Evolutionary conservation across 306 rosid genomes (phyloP), one percentile per base, ranked within the genome.

Genomic region (Glycine tomentella): DNA sequence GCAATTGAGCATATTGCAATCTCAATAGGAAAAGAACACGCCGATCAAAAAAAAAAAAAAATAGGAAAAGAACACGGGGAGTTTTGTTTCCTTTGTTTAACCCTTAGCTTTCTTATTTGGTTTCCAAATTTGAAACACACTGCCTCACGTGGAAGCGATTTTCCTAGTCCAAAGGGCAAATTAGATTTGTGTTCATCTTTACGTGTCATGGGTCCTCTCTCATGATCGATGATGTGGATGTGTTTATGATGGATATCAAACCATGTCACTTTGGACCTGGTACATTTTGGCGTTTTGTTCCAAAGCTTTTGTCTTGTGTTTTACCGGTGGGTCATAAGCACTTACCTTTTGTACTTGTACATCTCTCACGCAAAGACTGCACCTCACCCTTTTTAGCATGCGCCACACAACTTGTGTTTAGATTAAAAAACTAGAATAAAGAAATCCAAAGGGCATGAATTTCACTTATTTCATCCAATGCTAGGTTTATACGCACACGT

Each of bases 271-370:
- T 25, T 25, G 31, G 31, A 25, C 31, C 31, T 66, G 66, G 45
- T 15, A 16, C 56, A 45, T 80, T 84, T 80, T 62, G 78, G 78
- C 66, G 62, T 80, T 79, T 83, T 63, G 70, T 53, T 68, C 63
- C 63, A 15, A 77, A 72, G 56, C 79, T 72, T 63, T 62, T 69
- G 16, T 71, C 72, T 61, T 76, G 58, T 48, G 42, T 68, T 74
- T 77, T 42, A 62, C 56, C 11, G 46, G 53, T 64, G 83, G 80
- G 80, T 55, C 86, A 46, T 63, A 12, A 72, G 70, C 75, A 46
- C 76, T 45, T 53, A 65, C 46, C 58, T 82, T 61, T 38, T 58
- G 25, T 59, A 59, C 72, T 77, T 31, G 69, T 77, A 72, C 62
- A 4, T 72, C 57, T 59, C 51, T 56, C 59, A 36, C 42, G 20